phyloP scores from a whole-genome alignment of 176 grass and related monocot species.

The Aegilops longissima region DNA sequence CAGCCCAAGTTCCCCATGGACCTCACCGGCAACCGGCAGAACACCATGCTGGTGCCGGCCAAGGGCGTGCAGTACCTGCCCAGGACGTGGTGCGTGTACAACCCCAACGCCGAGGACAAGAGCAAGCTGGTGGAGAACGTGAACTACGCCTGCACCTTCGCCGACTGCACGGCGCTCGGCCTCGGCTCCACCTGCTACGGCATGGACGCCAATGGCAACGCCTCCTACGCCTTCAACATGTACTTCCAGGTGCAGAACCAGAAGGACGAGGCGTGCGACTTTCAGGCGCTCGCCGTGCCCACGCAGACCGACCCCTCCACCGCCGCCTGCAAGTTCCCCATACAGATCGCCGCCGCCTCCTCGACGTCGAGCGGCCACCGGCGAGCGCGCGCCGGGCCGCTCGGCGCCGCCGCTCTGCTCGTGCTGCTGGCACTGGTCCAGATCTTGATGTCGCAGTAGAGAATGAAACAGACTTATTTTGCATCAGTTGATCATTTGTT shows the following conservation, averaged over 20 bases:
- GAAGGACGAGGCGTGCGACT: conserved; percentile 35
- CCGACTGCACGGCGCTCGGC: conserved; percentile 66
- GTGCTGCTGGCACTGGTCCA: neutral
- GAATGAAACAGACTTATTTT: neutral
- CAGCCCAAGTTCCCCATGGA: conserved; percentile 85
- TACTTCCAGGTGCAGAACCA: conserved; percentile 70
- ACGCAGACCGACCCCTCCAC: conserved; percentile 48
- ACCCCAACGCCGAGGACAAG: conserved; percentile 41
- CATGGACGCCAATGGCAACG: conserved; percentile 59
- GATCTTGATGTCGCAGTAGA: conserved; percentile 13
- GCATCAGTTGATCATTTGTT: neutral
- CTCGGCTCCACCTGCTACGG: conserved; percentile 49
- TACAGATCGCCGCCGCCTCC: conserved; percentile 42
- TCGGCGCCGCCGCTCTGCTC: neutral
- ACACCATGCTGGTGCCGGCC: conserved; percentile 45
- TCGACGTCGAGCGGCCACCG: conserved; percentile 28
- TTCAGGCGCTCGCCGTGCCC: conserved; percentile 47
- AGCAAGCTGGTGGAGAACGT: conserved; percentile 54
- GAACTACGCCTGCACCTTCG: conserved; percentile 57
- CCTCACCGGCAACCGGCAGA: conserved; percentile 54
- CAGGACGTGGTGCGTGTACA: conserved; percentile 54
- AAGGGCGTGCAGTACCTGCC: conserved; percentile 43
- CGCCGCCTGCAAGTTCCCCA: conserved; percentile 54
- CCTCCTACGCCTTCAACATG: conserved; percentile 65
- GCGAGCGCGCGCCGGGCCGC: neutral